These are phyloP conservation scores for Neurospora sp. DNA, from an alignment of 495 filamentous ascomycete genomes.

Conservation along the genomic window DNA sequence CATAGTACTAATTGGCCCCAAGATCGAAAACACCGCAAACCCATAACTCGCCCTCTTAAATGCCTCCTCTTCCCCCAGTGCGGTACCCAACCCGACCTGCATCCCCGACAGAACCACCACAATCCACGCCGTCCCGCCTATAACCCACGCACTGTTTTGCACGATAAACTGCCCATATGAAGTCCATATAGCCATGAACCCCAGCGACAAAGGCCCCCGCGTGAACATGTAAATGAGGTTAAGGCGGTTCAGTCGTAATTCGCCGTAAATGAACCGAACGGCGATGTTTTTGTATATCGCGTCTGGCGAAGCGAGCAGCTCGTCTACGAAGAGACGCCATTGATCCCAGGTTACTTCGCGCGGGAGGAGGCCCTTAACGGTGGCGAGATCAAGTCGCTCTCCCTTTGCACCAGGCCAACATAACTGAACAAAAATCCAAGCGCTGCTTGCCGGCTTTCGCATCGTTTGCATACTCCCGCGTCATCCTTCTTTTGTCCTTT, in stretches of 20 bases:
- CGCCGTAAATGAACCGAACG: conserved; percentile 33
- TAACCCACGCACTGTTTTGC: conserved; percentile 37
- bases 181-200: conserved; percentile 19
- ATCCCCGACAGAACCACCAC: conserved; percentile 45
- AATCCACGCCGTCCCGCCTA: conserved; percentile 33
- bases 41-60: conserved; percentile 43
- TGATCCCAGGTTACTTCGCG: no score
- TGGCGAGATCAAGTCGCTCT: no score
- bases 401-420: no score
- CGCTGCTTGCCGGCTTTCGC: no score
- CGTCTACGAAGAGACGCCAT: no score
- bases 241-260: conserved; percentile 33
- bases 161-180: conserved; percentile 27
- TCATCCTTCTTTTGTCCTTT: no score
- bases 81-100: conserved; percentile 45
- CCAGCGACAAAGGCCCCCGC: conserved; percentile 3
- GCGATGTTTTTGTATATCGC: conserved; percentile 13
- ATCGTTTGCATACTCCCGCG: no score
- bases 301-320: no score
- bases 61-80: not conserved
- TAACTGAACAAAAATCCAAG: no score
- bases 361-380: no score
- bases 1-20: conserved; percentile 14
- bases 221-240: conserved; percentile 23
- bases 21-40: conserved; percentile 42